These are phyloP conservation scores for Beta corolliflora DNA, from an alignment of 179 eudicot genomes.

Conservation along the genomic window DNA sequence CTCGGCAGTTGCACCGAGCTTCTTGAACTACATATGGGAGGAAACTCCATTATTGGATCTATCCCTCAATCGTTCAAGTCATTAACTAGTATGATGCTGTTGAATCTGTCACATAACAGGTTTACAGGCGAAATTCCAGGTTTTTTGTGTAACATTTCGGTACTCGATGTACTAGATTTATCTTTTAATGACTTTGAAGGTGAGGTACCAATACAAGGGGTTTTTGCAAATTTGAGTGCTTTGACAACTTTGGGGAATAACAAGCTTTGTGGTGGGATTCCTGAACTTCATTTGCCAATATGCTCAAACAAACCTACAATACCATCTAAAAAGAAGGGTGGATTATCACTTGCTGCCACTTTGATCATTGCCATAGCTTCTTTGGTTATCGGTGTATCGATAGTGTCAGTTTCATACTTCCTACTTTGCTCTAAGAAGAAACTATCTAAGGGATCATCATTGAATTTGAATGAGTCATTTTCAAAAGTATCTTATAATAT, in stretches of 20 bases:
- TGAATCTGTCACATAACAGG: conserved; percentile 19
- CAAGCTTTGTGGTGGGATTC: conserved; percentile 31
- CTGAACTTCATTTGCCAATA: background rate
- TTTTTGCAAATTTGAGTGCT: conserved; percentile 17
- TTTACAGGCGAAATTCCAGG: conserved; percentile 18
- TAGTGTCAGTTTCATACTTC: background rate
- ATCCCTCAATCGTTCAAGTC: conserved; percentile 24
- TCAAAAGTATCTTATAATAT: conserved; percentile 16
- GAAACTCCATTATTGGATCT: conserved; percentile 21
- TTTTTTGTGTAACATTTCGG: background rate
- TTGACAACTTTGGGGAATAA: conserved; percentile 14
- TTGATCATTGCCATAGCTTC: background rate
- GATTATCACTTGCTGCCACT: background rate
- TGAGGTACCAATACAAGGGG: conserved; percentile 10
- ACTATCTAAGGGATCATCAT: background rate
- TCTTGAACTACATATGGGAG: background rate
- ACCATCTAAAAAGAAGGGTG: background rate
- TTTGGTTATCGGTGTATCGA: background rate
- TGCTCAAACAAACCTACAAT: background rate
- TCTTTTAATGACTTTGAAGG: conserved; percentile 31
- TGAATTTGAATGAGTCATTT: background rate
- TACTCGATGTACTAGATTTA: conserved; percentile 5
- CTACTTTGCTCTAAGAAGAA: background rate
- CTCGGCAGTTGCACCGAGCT: conserved; percentile 18
- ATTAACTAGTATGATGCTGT: conserved; percentile 15